Base-by-base conservation (phyloP, 2,329 filamentous ascomycete species). In the Sordariomycetes sp. region DNA sequence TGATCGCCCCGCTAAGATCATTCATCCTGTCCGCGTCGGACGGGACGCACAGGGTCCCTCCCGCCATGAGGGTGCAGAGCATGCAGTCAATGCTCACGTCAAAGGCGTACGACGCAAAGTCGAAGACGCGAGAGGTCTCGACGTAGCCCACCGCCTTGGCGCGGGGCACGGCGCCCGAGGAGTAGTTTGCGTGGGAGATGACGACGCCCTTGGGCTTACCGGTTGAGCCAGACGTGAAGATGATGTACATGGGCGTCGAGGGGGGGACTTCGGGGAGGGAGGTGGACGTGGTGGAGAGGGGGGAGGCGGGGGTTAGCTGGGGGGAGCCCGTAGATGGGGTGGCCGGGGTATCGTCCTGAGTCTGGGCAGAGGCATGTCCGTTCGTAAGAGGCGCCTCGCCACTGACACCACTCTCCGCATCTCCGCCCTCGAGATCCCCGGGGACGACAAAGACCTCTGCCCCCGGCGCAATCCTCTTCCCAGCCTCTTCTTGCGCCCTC, bases 211-310 rank as follows among this genome's bases (percentile, higher is more conserved):
- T 85, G 1, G 82, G 82, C 59, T 76, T 77, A 7, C 82, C 82
- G 0, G 82, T 85, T 59, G 80, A 85, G 15, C 82, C 82, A 0
- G 81, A 85, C 12, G 82, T 85, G 64, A 84, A 85, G 63, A 85
- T 82, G 62, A 84, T 78, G 60, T 78, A 79, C 36, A 77, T 70
- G 10, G 74, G 70, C 1, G 70, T 66, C 5, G 65, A 65, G 2
- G 74, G 61, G 2, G 82, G 67, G n/a, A 77, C 72, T 0, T 58
- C 54, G 0, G 72, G 71, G 1, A 74, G 63, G 10, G 54, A 45
- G 22, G n/a, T 24, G 24, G 36, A 52, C 13, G 24, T 56, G 32
- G 32, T 42, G n/a, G 55, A 52, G 34, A 56, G 32, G 7, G 55
- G 36, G 22, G 48, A 28, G 13, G 55, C 15, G 24, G 48, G 45